These are phyloP conservation scores for Cytospora schulzeri DNA, from an alignment of 2,329 filamentous ascomycete genomes.

Conservation along the genomic window DNA sequence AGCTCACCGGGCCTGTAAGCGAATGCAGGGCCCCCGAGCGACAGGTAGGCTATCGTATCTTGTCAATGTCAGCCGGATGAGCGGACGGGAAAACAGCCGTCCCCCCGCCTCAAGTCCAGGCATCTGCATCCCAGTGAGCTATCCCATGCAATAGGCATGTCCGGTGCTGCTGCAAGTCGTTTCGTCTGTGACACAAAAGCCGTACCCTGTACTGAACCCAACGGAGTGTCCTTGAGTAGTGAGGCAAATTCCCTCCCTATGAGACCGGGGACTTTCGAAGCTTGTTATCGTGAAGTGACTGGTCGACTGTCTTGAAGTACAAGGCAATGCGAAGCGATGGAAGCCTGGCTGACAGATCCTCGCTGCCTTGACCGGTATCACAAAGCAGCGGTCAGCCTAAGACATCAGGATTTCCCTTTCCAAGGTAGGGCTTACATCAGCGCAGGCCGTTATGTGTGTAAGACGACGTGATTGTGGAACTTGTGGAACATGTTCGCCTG, in stretches of 20 bases:
- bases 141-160: not conserved
- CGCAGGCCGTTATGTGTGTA: slow-evolving; percentile 13
- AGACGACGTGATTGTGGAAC: slow-evolving; percentile 13
- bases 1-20: not conserved
- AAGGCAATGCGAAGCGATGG: not conserved
- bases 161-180: not conserved
- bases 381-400: slow-evolving; percentile 24
- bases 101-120: not conserved
- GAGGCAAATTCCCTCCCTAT: not conserved
- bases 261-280: too few relatives aligned
- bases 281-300: not conserved
- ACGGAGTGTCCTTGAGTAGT: not conserved
- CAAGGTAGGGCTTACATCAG: slow-evolving; percentile 27
- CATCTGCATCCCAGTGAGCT: not conserved
- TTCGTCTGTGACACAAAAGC: not conserved
- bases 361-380: slow-evolving; percentile 2
- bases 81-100: not conserved
- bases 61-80: not conserved
- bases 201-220: not conserved
- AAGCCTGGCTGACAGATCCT: not conserved
- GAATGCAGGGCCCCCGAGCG: not conserved
- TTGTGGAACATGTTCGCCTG: slow-evolving; percentile 10
- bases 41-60: not conserved
- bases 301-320: not conserved
- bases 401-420: not conserved